A percentile compares a stretch with the other conserved stretches of the same genome.
Conservation (phyloP, 2,329 filamentous ascomycete genomes). For the Fusarium sp. region DNA sequence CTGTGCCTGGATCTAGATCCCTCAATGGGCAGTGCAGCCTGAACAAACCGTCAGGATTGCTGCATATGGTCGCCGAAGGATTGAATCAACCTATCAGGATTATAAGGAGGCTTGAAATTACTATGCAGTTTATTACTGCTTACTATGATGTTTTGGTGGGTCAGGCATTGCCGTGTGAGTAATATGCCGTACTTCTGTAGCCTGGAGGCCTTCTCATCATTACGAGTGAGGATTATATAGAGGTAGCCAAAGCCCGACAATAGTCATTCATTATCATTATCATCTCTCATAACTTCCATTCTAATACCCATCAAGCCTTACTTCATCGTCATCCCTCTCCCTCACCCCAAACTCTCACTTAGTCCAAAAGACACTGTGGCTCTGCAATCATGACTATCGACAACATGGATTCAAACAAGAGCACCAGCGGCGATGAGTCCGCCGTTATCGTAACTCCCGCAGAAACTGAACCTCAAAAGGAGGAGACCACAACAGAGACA, state of each 20-base stretch:
- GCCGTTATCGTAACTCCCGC: slow-evolving; percentile 37
- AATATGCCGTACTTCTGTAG: slow-evolving; percentile 16
- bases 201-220: not conserved
- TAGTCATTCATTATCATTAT: not conserved
- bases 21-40: slow-evolving; percentile 18
- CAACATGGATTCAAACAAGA: slow-evolving; percentile 40
- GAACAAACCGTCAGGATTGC: not conserved
- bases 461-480: slow-evolving; percentile 34
- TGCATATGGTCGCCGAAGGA: not conserved
- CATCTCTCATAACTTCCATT: not conserved
- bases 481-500: slow-evolving; percentile 23
- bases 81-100: not conserved
- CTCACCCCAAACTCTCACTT: not conserved
- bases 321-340: not conserved
- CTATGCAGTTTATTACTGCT: not conserved
- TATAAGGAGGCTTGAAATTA: too few relatives aligned
- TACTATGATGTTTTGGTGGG: not conserved
- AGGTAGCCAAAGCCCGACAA: not conserved
- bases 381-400: slow-evolving; percentile 19
- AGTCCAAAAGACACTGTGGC: not conserved
- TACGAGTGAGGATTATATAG: slow-evolving; percentile 18
- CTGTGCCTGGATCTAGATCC: slow-evolving; percentile 18
- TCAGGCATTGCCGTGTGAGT: slow-evolving; percentile 27
- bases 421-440: slow-evolving; percentile 36
- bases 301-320: not conserved